Evolutionary conservation across 2,329 filamentous ascomycete species (phyloP), one percentile per base, ranked within the genome.

Genomic region (Hysterium pulicare): DNA sequence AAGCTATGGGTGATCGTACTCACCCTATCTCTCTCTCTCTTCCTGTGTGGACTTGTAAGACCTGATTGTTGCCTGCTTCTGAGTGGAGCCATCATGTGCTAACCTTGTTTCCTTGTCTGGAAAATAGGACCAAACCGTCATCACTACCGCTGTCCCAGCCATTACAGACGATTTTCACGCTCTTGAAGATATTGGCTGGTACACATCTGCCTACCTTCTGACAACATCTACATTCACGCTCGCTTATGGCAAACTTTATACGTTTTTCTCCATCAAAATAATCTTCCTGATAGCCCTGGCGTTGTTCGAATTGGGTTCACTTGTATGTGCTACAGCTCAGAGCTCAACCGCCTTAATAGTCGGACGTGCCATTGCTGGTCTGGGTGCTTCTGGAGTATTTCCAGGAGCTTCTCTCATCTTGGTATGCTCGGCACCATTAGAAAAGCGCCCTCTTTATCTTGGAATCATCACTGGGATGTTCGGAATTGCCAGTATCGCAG

Each of bases 51-150:
- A 11, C 38, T 40, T 9, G 38, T 38, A n/a, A 38, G 35, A 24
- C 13, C 3, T n/a, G 21, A 5, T n/a, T 7, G 10, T 24, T n/a
- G n/a, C n/a, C n/a, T n/a, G n/a, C n/a, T n/a, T n/a, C n/a, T n/a
- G n/a, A n/a, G n/a, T 26, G 7, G 28, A 20, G 22, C 35, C 5
- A 23, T 6, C 4, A 3, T 9, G 13, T 9, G 9, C 35, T 38
- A 8, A 38, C 20, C 24, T 26, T 38, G 13, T n/a, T 17, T 4
- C 16, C 21, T 34, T n/a, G n/a, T n/a, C n/a, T n/a, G n/a, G n/a
- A n/a, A n/a, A n/a, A n/a, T 17, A 51, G 50, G 64, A 69, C 49
- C 62, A 64, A 40, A 70, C 65, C 11, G 68, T 69, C 45, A 62
- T 69, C 22, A 49, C 55, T 3, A 67, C 64, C 21, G 46, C 48